phyloP scores from a whole-genome alignment of 805 yeast genomes.

The Kodamaea lidongshanica region DNA sequence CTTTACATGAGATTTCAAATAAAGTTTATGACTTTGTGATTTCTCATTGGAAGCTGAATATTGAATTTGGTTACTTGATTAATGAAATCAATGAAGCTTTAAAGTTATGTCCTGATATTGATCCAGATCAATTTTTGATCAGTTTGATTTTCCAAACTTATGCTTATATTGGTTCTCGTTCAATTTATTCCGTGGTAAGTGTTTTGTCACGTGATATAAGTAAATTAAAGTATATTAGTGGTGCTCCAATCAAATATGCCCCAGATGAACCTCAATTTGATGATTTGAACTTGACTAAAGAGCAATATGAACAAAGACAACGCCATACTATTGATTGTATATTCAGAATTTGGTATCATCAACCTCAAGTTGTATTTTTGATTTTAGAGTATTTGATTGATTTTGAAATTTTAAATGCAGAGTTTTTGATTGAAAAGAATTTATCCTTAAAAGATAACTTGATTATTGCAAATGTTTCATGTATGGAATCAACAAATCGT shows the following conservation, averaged over 20 bases:
- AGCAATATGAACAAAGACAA: conserved; percentile 24
- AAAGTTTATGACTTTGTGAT: conserved; percentile 37
- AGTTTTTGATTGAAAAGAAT: conserved; percentile 22
- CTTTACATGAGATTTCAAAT: conserved; percentile 30
- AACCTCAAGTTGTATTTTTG: conserved; percentile 40
- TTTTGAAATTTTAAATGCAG: conserved; percentile 28
- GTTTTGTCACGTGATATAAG: conserved; percentile 35
- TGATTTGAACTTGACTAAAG: conserved; percentile 17
- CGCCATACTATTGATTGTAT: conserved; percentile 34
- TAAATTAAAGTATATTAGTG: conserved; percentile 34
- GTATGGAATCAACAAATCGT: conserved; percentile 39
- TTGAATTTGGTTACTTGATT: conserved; percentile 29
- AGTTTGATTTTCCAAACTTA: conserved; percentile 63
- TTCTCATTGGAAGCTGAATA: conserved; percentile 35
- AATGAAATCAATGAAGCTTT: conserved; percentile 23
- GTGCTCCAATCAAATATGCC: conserved; percentile 24
- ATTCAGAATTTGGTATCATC: conserved; percentile 39
- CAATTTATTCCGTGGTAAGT: conserved; percentile 51
- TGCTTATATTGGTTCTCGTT: conserved; percentile 81
- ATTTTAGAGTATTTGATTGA: conserved; percentile 39
- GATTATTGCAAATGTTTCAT: conserved; percentile 34
- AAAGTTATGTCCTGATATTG: conserved; percentile 14
- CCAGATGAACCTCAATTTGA: conserved; percentile 32
- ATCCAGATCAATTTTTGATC: conserved; percentile 38
- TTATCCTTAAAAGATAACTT: conserved; percentile 25